Conservation (phyloP, 1,284 basidiomycete genomes). For the Trichosporon sp. region DNA sequence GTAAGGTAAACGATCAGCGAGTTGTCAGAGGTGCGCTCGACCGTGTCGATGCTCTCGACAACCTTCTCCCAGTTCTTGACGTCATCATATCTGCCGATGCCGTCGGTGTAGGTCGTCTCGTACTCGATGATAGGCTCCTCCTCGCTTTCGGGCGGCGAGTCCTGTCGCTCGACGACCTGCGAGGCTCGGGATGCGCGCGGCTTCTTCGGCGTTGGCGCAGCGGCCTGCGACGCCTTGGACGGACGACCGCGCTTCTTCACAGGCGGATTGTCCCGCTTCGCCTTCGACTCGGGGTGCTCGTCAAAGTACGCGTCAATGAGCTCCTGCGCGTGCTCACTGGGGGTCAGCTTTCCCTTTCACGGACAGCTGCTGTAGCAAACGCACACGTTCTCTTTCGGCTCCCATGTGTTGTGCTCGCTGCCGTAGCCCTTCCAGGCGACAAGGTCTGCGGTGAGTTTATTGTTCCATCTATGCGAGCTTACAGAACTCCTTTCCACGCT, state of each 20-base stretch:
- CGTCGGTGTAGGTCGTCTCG: constrained; percentile 30
- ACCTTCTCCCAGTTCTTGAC: constrained; percentile 41
- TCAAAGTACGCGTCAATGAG: constrained; percentile 38
- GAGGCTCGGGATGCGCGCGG: background rate
- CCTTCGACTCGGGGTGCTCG: constrained; percentile 15
- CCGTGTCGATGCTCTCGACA: constrained; percentile 38
- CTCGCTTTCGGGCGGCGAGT: constrained; percentile 5
- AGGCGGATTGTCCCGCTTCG: background rate
- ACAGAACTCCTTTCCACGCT: constrained; percentile 21
- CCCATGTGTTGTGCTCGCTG: constrained; percentile 46
- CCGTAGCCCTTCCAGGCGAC: constrained; percentile 48
- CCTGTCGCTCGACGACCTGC: constrained; percentile 11
- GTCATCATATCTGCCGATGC: constrained; percentile 33
- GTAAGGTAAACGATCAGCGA: constrained; percentile 38
- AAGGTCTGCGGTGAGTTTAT: constrained; percentile 30
- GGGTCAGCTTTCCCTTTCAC: background rate
- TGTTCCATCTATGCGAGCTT: background rate
- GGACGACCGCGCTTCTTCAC: constrained; percentile 25
- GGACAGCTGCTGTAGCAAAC: constrained; percentile 4
- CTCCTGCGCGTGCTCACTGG: constrained; percentile 34
- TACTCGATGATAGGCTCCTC: constrained; percentile 25
- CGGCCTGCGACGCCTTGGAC: constrained; percentile 17
- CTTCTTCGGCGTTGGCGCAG: constrained; percentile 42
- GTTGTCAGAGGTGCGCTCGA: constrained; percentile 30
- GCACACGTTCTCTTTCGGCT: constrained; percentile 43